phyloP scores from a whole-genome alignment of 2,329 filamentous ascomycete genomes.

The Escovopsis sp. region DNA sequence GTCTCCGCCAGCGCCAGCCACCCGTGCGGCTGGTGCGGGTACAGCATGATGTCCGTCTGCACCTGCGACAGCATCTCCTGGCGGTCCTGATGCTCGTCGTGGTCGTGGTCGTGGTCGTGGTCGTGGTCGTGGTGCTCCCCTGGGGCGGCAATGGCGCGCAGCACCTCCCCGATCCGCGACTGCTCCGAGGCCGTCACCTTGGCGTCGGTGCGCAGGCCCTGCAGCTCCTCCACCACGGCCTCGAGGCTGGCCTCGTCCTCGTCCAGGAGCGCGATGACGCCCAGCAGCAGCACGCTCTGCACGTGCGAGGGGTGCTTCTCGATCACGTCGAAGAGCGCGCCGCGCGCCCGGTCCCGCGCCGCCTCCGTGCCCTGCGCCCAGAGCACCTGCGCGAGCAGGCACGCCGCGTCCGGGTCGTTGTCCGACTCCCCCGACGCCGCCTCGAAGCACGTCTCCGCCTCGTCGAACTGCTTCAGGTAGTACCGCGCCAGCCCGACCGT shows the following conservation, averaged over 20 bases:
- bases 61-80: conserved; percentile 47
- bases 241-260: conserved; percentile 64
- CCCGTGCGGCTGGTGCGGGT: conserved; percentile 62
- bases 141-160: conserved; percentile 57
- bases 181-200: conserved; percentile 49
- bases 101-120: too few relatives aligned
- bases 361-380: conserved; percentile 75
- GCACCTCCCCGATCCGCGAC: conserved; percentile 55
- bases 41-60: conserved; percentile 64
- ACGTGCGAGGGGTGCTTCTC: conserved; percentile 63
- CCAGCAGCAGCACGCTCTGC: conserved; percentile 65
- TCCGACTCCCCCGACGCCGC: conserved; percentile 63
- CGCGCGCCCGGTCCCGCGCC: conserved; percentile 61
- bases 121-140: conserved; percentile 25
- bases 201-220: conserved; percentile 54
- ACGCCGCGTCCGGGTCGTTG: conserved; percentile 69
- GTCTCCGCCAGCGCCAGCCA: conserved; percentile 60
- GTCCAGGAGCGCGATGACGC: conserved; percentile 71
- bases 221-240: conserved; percentile 66
- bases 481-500: conserved; percentile 76
- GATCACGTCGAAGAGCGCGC: conserved; percentile 67
- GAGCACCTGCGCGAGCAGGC: conserved; percentile 75
- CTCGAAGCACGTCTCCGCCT: conserved; percentile 67
- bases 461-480: conserved; percentile 48
- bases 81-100: conserved; percentile 12